Percentiles rank a stretch among this genome's conserved stretches.
These are phyloP conservation scores for Sclerotiophoma versabilis DNA, from an alignment of 2,329 filamentous ascomycete genomes.

Conservation along the genomic window DNA sequence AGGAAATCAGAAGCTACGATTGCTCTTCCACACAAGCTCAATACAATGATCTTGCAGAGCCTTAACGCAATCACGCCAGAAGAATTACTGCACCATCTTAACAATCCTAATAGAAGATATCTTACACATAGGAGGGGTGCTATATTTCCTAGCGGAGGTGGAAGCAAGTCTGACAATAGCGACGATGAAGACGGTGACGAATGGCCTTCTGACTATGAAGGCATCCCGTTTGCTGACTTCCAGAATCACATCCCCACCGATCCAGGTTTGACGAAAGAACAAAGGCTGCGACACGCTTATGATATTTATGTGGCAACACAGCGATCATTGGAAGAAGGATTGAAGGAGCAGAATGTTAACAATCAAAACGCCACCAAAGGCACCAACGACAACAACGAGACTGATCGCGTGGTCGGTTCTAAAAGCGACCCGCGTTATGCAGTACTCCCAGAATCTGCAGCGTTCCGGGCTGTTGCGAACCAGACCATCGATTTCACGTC, in stretches of 20 bases:
- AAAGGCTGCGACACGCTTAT: not conserved
- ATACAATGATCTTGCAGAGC: not conserved
- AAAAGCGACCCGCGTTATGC: not conserved
- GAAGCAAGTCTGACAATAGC: not conserved
- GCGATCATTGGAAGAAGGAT: too few species aligned
- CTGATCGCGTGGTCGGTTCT: not conserved
- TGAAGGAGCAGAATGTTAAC: too few species aligned
- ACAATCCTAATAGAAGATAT: not conserved
- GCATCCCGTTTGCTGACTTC: too few species aligned
- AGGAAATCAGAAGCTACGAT: not conserved
- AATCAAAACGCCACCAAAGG: too few species aligned
- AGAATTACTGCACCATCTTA: not conserved
- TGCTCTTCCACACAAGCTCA: not conserved
- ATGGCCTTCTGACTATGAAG: too few species aligned
- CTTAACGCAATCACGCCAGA: not conserved
- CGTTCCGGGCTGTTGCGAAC: not conserved
- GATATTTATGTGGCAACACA: not conserved
- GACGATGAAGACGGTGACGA: not conserved
- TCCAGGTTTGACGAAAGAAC: not conserved
- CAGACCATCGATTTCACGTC: not conserved
- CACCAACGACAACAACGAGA: not conserved
- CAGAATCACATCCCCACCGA: not conserved
- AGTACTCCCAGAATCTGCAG: not conserved
- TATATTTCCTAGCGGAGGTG: not conserved
- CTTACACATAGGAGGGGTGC: not conserved